Base-by-base conservation (phyloP, 305 asterid genomes). In the Fraxinus albicans region DNA sequence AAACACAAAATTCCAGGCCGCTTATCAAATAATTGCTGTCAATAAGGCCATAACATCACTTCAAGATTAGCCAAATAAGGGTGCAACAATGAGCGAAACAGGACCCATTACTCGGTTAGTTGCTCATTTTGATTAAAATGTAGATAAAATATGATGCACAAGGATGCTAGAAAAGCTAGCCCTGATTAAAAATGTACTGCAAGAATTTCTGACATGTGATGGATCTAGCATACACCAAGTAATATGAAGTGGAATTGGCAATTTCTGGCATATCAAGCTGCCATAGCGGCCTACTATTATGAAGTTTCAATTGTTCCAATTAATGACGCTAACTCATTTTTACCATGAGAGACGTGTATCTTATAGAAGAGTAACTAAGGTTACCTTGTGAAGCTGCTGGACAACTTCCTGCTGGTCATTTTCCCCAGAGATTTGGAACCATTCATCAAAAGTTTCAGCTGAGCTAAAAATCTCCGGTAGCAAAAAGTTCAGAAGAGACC, bases 321-420 rank as follows among this genome's bases (percentile, higher is more conserved):
- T 13, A 27, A 29, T 69, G 38, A 69, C 34, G 9, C 40, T n/a
- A 13, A 31, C 53, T 77, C 78, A 65, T 60, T 65, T 53, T 75
- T 40, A 21, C 77, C 72, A 65, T 33, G 79, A 65, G 35, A 8
- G 65, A 75, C 53, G 19, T 17, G 40, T 35, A 84, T 82, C 44
- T 10, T 67, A 65, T 73, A 38, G 50, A 67, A 17, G 35, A 58
- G 10, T 38, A 25, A 25, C 6, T 9, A 65, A 65, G 34, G n/a
- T 65, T 87, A 94, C 99, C 99, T 93, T 96, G 92, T 95, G 99
- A 87, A 96, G 99, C 88, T 96, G 98, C 86, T 96, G 99, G 82
- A 96, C 99, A 85, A 96, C 98, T 90, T 96, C 99, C 89, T 96
- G 97, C 90, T 95, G 97, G 80, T 96, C 98, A 88, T 95, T 96